Evolutionary conservation across 768 basidiomycete species (phyloP).

Genomic region (Auricularia sp.): DNA sequence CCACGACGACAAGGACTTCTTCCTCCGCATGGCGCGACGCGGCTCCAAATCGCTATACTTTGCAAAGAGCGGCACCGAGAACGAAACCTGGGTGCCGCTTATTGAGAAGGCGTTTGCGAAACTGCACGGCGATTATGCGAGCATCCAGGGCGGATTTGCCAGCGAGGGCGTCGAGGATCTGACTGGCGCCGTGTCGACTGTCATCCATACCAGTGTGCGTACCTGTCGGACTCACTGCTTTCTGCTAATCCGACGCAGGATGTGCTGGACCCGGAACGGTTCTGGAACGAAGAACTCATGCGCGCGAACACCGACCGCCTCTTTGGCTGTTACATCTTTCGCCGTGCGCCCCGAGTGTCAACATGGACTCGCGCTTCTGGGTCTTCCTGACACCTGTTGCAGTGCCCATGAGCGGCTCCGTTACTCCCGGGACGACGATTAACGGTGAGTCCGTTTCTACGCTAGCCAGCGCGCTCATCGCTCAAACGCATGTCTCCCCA

Average conservation of each 20-base stretch:
- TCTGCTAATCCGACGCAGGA: slow-evolving; percentile 21
- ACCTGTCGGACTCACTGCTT: not conserved
- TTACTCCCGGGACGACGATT: too few relatives aligned
- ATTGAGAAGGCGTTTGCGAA: slow-evolving; percentile 53
- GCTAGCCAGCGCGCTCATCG: not conserved
- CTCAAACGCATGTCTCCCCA: slow-evolving; percentile 6
- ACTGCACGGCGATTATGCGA: slow-evolving; percentile 41
- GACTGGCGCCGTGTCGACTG: slow-evolving; percentile 23
- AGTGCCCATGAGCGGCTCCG: too few relatives aligned
- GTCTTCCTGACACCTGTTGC: not conserved
- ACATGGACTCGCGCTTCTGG: not conserved
- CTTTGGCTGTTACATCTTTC: slow-evolving; percentile 38
- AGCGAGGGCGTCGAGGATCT: slow-evolving; percentile 47
- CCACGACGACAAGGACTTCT: slow-evolving; percentile 39
- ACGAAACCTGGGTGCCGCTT: slow-evolving; percentile 49
- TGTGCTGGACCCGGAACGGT: slow-evolving; percentile 38
- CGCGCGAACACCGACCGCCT: slow-evolving; percentile 41
- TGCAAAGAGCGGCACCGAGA: slow-evolving; percentile 24
- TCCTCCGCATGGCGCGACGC: slow-evolving; percentile 34
- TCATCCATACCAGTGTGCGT: slow-evolving; percentile 7
- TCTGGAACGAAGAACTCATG: slow-evolving; percentile 45
- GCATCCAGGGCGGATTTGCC: slow-evolving; percentile 31
- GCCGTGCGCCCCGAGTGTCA: not conserved
- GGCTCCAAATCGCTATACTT: slow-evolving; percentile 42
- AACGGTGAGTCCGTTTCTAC: not conserved